Percentiles rank a stretch among this genome's conserved stretches.
These are phyloP conservation scores for Cryphonectria nitschkei DNA, from an alignment of 2,329 filamentous ascomycete species.

Conservation along the genomic window DNA sequence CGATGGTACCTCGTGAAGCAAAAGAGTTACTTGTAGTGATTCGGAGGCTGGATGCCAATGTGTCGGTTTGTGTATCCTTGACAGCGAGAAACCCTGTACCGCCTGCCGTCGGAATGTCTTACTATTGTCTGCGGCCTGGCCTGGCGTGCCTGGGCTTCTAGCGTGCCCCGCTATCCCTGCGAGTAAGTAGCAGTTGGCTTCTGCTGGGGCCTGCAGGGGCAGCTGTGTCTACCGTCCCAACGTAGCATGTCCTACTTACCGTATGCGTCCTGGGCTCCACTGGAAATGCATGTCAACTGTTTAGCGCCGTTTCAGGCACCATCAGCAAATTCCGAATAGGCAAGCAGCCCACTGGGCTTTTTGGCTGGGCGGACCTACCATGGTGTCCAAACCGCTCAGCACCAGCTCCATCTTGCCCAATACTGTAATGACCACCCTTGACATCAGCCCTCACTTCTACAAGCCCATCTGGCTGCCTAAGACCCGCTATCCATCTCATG, in stretches of 20 bases:
- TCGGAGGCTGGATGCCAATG: background rate
- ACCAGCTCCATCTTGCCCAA: background rate
- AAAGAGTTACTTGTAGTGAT: background rate
- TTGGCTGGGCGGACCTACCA: background rate
- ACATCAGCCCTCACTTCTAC: background rate
- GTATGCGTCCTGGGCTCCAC: background rate
- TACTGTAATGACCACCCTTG: background rate
- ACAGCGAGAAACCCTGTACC: too few relatives aligned
- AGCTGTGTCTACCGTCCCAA: background rate
- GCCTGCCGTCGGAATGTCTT: background rate
- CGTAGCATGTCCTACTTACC: background rate
- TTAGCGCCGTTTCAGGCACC: conserved; percentile 5
- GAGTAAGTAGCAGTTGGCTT: background rate
- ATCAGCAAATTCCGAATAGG: background rate
- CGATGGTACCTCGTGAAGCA: background rate
- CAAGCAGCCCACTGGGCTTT: background rate
- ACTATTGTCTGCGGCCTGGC: background rate
- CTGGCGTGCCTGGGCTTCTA: background rate
- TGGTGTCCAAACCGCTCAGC: background rate
- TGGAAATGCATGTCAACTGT: background rate
- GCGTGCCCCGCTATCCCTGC: background rate
- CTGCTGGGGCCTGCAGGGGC: conserved; percentile 2
- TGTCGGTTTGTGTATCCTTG: background rate
- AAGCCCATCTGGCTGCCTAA: background rate
- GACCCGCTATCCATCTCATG: background rate